These are phyloP conservation scores for Saccharomycopsis capsularis DNA, from an alignment of 805 yeast genomes.

Conservation along the genomic window DNA sequence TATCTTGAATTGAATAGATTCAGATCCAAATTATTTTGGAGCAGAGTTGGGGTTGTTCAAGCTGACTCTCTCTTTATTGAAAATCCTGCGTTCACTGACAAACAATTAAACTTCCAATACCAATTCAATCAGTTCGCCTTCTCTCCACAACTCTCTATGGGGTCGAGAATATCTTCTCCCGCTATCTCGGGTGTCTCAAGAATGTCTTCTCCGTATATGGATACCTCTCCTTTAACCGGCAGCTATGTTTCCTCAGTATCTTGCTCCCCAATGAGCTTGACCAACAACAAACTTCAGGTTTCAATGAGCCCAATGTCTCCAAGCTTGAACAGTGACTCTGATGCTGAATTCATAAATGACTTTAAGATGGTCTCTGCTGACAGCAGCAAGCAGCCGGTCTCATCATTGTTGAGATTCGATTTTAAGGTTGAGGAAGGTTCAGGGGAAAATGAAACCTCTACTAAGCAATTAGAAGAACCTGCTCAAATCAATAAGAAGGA, in stretches of 20 bases:
- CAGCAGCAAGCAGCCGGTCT: not conserved
- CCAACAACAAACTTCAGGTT: not conserved
- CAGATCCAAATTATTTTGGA: slow-evolving; percentile 71
- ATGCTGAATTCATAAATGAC: not conserved
- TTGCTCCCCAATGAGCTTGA: not conserved
- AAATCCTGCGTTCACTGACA: not conserved
- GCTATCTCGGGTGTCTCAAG: not conserved
- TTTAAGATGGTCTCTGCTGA: not conserved
- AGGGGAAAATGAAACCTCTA: not conserved
- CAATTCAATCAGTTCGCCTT: not conserved
- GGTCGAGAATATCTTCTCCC: not conserved
- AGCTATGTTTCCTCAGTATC: not conserved
- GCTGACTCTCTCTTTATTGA: slow-evolving; percentile 24
- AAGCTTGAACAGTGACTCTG: not conserved
- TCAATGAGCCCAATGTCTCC: not conserved
- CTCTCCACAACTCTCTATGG: not conserved
- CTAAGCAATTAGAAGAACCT: not conserved
- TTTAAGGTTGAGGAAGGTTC: not conserved
- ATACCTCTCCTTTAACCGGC: not conserved
- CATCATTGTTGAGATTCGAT: not conserved
- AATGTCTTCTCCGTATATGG: not conserved
- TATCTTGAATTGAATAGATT: slow-evolving; percentile 60
- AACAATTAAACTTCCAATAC: slow-evolving; percentile 1
- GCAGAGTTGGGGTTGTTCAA: slow-evolving; percentile 75
- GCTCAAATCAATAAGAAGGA: not conserved